These are phyloP conservation scores for Suillus spraguei DNA, from an alignment of 768 basidiomycete species.

Conservation along the genomic window DNA sequence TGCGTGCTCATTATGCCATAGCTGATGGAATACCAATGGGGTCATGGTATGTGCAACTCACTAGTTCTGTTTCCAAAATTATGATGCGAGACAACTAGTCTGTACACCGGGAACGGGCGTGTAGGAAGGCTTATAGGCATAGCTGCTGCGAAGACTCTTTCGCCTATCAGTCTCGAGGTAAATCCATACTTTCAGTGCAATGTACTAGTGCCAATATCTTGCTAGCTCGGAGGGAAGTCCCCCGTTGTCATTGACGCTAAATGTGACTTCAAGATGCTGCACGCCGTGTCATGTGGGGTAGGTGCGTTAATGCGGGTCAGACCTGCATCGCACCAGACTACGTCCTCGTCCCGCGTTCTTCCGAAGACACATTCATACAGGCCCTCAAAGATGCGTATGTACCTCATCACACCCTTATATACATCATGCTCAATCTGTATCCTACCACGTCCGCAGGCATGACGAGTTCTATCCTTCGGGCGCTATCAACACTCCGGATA, in stretches of 20 bases:
- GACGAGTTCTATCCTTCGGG: conserved; percentile 44
- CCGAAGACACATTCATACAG: conserved; percentile 41
- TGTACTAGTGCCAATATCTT: background rate
- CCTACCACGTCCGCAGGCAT: conserved; percentile 16
- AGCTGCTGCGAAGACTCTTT: conserved; percentile 78
- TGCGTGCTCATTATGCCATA: conserved; percentile 23
- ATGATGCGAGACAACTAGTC: conserved; percentile 25
- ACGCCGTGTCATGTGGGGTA: conserved; percentile 82
- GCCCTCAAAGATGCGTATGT: conserved; percentile 48
- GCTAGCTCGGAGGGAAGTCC: conserved; percentile 69
- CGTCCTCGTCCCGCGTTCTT: conserved; percentile 44
- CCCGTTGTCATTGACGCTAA: conserved; percentile 75
- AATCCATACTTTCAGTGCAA: conserved; percentile 11
- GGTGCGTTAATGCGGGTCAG: conserved; percentile 74
- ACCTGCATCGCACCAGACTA: conserved; percentile 71
- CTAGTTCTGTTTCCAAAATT: background rate
- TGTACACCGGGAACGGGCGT: conserved; percentile 62
- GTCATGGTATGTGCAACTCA: conserved; percentile 43
- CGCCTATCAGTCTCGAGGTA: conserved; percentile 65
- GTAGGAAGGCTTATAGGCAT: conserved; percentile 68
- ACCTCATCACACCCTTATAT: background rate
- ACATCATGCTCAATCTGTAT: background rate
- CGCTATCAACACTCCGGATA: conserved; percentile 44
- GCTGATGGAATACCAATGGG: conserved; percentile 77
- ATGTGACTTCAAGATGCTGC: conserved; percentile 69